phyloP scores from a whole-genome alignment of 257 asterid species.

The Ophiorrhiza pumila region DNA sequence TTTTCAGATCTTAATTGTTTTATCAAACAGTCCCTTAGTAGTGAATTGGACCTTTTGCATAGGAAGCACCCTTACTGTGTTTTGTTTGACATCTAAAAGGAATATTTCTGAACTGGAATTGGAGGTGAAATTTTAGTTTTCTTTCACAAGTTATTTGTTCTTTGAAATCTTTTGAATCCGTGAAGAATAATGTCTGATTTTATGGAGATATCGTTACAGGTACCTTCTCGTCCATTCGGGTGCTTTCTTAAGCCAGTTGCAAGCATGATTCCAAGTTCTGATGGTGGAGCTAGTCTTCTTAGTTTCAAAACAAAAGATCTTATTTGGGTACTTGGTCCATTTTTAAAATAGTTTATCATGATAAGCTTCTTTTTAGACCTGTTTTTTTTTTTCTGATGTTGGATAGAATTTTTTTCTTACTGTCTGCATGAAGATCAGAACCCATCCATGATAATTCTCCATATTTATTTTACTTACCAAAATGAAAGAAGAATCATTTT shows the following conservation, averaged over 20 bases:
- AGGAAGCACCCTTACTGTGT: background rate
- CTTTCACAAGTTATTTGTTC: background rate
- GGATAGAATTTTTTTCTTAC: background rate
- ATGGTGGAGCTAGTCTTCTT: conserved; percentile 87
- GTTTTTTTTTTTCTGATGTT: background rate
- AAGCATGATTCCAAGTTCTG: conserved; percentile 75
- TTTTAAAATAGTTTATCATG: background rate
- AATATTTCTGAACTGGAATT: background rate
- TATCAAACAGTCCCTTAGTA: background rate
- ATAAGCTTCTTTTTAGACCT: background rate
- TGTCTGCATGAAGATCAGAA: background rate
- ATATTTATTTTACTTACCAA: too few relatives aligned
- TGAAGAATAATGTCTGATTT: conserved; percentile 26
- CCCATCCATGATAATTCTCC: background rate
- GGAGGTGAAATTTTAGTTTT: background rate
- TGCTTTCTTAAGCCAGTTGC: conserved; percentile 92
- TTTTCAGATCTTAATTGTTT: too few relatives aligned
- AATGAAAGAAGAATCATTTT: background rate
- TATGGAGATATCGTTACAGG: conserved; percentile 51
- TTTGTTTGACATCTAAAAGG: background rate
- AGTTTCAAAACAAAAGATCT: conserved; percentile 81
- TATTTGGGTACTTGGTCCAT: conserved; percentile 60
- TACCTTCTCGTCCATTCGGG: conserved; percentile 87
- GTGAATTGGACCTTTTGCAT: background rate
- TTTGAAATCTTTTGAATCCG: background rate